phyloP scores from a whole-genome alignment of 305 asterid species.

The Fraxinus albicans region DNA sequence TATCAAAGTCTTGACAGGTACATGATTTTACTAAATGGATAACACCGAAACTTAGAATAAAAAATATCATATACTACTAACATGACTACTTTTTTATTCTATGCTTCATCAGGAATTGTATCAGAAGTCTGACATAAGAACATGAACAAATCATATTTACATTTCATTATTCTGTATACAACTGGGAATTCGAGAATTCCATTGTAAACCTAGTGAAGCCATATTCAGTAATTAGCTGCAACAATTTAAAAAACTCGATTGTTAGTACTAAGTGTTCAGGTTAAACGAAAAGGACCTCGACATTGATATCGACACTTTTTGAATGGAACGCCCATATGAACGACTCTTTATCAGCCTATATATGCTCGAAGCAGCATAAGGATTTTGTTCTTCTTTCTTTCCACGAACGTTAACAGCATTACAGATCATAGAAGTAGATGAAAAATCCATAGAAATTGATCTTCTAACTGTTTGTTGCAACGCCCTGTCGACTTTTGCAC shows the following conservation, averaged over 20 bases:
- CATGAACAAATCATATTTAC: too few relatives aligned
- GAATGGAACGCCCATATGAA: conserved; percentile 41
- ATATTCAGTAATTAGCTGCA: not conserved
- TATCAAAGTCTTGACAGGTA: not conserved
- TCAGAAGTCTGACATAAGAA: too few relatives aligned
- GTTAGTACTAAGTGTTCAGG: conserved; percentile 23
- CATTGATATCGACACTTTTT: conserved; percentile 44
- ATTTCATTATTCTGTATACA: too few relatives aligned
- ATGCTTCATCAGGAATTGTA: too few relatives aligned
- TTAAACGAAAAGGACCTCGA: conserved; percentile 59
- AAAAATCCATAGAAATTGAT: conserved; percentile 57
- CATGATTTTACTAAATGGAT: not conserved
- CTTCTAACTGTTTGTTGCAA: conserved; percentile 39
- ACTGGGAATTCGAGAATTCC: not conserved
- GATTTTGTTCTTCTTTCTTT: conserved; percentile 26
- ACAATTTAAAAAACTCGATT: not conserved
- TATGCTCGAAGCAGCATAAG: conserved; percentile 23
- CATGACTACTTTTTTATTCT: too few relatives aligned
- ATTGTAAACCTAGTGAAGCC: not conserved
- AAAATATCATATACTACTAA: not conserved
- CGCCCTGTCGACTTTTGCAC: conserved; percentile 27
- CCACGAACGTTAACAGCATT: conserved; percentile 4
- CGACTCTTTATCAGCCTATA: conserved; percentile 41
- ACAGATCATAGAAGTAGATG: conserved; percentile 34
- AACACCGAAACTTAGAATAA: not conserved